phyloP scores from a whole-genome alignment of 768 basidiomycete species.

The Hericium rajendrae region DNA sequence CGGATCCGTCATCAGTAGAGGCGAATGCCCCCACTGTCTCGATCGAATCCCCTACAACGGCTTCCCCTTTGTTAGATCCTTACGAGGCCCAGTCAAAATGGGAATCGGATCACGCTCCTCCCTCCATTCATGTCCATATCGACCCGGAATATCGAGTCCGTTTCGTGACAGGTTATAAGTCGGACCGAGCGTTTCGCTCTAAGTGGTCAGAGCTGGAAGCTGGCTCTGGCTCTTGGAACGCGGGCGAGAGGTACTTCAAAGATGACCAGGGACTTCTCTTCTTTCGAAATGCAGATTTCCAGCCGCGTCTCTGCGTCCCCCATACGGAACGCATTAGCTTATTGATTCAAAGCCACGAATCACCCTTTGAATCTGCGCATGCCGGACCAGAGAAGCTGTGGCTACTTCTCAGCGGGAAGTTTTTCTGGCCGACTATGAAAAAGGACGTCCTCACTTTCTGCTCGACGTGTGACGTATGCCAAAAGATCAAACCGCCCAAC shows the following conservation, averaged over 20 bases:
- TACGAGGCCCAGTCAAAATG: too few species aligned
- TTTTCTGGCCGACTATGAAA: slow-evolving; percentile 5
- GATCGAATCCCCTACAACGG: too few species aligned
- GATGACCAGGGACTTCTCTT: slow-evolving; percentile 9
- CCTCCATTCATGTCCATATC: too few species aligned
- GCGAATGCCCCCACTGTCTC: too few species aligned
- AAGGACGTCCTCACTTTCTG: slow-evolving; percentile 2
- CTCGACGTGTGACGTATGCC: slow-evolving; percentile 10
- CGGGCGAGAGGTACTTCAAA: slow-evolving; percentile 9
- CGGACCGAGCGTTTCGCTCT: too few species aligned
- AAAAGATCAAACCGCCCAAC: slow-evolving; percentile 6
- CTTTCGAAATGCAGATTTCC: slow-evolving; percentile 13
- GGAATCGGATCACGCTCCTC: too few species aligned
- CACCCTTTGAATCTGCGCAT: slow-evolving; percentile 4
- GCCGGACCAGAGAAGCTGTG: too few species aligned
- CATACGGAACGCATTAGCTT: background rate
- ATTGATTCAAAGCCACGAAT: slow-evolving; percentile 7
- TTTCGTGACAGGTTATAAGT: too few species aligned
- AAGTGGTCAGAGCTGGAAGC: too few species aligned
- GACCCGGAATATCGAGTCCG: too few species aligned
- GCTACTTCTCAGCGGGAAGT: background rate
- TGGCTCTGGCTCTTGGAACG: background rate
- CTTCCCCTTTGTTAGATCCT: too few species aligned
- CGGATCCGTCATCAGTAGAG: too few species aligned
- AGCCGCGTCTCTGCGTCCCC: slow-evolving; percentile 13